Evolutionary conservation across 169 alveolate species (phyloP).

Genomic region (Theileria luwenshuni): DNA sequence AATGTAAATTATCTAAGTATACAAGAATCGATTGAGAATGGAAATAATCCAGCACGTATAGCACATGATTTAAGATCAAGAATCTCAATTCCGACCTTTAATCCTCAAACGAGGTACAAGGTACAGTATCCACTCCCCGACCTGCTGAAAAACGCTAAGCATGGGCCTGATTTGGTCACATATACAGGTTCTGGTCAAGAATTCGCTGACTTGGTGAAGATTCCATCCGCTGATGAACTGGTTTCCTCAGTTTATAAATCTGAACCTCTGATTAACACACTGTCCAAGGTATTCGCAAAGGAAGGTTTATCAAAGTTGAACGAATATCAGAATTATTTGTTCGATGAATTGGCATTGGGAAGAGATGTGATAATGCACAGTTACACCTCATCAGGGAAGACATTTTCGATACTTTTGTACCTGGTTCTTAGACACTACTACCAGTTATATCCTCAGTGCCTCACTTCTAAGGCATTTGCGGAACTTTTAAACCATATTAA

Average conservation of each 20-base stretch:
- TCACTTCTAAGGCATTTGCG: constrained; percentile 6
- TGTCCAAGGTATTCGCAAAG: constrained; percentile 14
- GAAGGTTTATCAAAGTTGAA: constrained; percentile 29
- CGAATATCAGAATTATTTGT: constrained; percentile 37
- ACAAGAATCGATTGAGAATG: background rate
- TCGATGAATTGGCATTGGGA: constrained; percentile 51
- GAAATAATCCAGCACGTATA: background rate
- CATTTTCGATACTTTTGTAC: constrained; percentile 57
- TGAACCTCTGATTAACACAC: constrained; percentile 22
- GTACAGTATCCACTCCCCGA: background rate
- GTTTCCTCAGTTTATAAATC: background rate
- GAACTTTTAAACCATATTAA: background rate
- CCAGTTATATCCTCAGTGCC: constrained; percentile 10
- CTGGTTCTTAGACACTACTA: constrained; percentile 51
- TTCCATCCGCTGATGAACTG: background rate
- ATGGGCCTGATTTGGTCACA: constrained; percentile 9
- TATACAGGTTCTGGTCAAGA: background rate
- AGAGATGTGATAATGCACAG: constrained; percentile 56
- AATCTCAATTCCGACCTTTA: background rate
- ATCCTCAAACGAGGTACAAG: background rate
- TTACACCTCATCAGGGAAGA: constrained; percentile 66
- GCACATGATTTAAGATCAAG: constrained; percentile 3
- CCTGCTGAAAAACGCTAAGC: background rate
- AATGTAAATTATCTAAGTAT: background rate
- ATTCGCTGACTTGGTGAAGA: background rate